Evolutionary conservation across 2,329 filamentous ascomycete species (phyloP), one percentile per base, ranked within the genome.

Genomic region (Fusarium liriodendri): DNA sequence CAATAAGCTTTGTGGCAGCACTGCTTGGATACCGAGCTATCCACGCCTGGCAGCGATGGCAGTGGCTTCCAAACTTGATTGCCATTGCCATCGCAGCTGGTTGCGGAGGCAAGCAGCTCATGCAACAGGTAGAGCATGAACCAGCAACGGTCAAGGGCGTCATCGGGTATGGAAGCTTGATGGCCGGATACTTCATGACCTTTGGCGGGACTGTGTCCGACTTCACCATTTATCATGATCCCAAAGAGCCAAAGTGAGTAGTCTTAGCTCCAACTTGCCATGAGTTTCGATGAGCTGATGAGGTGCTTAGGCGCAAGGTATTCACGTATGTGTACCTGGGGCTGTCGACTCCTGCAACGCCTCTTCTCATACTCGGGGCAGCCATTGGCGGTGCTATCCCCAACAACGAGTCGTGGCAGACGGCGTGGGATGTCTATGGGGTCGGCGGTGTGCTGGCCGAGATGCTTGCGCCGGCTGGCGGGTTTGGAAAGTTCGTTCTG

Each of bases 161-260:
- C n/a, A 71, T 87, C 20, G 84, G 83, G 20, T 87, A 85, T 70
- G 86, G 82, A 11, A 82, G 85, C 25, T 72, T 87, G 54, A 86
- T 88, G 40, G 87, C 88, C 3, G 84, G 85, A 3, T 88, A 88
- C 66, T 86, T 90, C 52, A 82, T 90, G 68, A 88, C 86, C 1
- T 91, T 89, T 76, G 87, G 86, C 10, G 87, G 86, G 4, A 87
- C 87, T 5, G 86, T 85, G 0, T 88, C 87, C n/a, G 89, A 91
- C 73, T 90, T 89, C 69, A 85, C 86, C n/a, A 87, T 87, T 10
- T 91, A 91, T 74, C 86, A 89, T 79, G 68, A 52, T 33, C 71
- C 76, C 8, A 54, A 57, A 33, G 69, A 58, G 22, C 67, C 71
- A 33, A 79, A 76, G 77, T 78, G 58, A 74, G 76, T 61, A 16